phyloP scores from a whole-genome alignment of 768 basidiomycete species.

The Kwoniella bestiolae region DNA sequence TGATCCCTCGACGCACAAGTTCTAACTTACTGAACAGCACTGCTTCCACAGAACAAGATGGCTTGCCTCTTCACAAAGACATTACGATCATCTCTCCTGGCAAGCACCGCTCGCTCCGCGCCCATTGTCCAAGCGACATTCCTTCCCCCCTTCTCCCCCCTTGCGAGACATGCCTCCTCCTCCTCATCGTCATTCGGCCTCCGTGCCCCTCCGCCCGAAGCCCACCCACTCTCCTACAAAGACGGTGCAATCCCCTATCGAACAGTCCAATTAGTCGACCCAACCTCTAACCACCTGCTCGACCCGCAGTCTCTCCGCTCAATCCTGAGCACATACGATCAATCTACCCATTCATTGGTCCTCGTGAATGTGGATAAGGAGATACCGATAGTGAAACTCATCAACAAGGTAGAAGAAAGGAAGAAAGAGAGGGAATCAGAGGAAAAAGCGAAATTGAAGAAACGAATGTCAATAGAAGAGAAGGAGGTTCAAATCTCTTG shows the following conservation, averaged over 20 bases:
- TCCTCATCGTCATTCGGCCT: constrained; percentile 20
- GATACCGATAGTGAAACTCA: constrained; percentile 48
- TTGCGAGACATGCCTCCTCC: not conserved
- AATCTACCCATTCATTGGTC: constrained; percentile 36
- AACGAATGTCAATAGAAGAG: constrained; percentile 38
- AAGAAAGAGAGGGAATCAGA: constrained; percentile 29
- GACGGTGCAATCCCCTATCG: constrained; percentile 46
- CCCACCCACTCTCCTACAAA: constrained; percentile 15
- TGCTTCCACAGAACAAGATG: not conserved
- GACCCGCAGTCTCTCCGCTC: constrained; percentile 32
- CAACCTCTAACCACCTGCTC: constrained; percentile 34
- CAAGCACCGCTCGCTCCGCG: not conserved
- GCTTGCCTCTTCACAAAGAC: not conserved
- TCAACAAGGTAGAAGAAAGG: constrained; percentile 37
- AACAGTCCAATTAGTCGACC: constrained; percentile 46
- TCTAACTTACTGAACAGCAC: too few species aligned
- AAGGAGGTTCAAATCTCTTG: constrained; percentile 55
- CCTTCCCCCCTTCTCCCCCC: not conserved
- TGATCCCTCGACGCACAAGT: too few species aligned
- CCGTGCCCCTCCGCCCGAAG: constrained; percentile 6
- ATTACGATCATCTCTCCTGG: not conserved
- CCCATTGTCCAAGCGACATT: not conserved
- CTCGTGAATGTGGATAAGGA: constrained; percentile 37
- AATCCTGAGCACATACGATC: constrained; percentile 34
- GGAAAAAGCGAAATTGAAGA: constrained; percentile 32